Evolutionary conservation across 345 rosid species (phyloP), one percentile per base, ranked within the genome.

Genomic region (Psidium guajava): DNA sequence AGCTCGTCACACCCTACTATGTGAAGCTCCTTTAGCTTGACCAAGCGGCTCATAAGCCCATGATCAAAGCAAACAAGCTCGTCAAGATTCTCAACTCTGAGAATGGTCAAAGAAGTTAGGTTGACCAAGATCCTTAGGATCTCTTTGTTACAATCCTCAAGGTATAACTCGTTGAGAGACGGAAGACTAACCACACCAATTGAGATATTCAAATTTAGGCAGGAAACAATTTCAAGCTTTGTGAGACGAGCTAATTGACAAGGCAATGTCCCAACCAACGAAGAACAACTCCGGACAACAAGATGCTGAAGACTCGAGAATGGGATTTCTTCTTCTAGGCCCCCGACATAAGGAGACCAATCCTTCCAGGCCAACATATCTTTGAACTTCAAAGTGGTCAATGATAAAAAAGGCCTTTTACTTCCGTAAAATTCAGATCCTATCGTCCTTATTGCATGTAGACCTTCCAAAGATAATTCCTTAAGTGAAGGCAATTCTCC

Each of bases 181-280:
- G 1, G 1, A 64, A 64, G 22, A 32, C 12, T 0, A 64, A 64
- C 44, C 6, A 7, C 22, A 3, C 22, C 0, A 0, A 24, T 16
- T 8, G 24, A 64, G 44, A 7, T 16, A 28, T 64, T 6, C 6
- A 64, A 28, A 32, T 8, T 24, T 3, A 6, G 40, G 75, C 24
- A 16, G 16, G 44, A 64, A 28, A 16, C 5, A 8, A 64, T 64
- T 64, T 64, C 75, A 0, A 32, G 22, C 42, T 64, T 64, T 64
- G 0, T 16, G 12, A 64, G 24, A 15, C 1, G 22, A 7, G 28
- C 22, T 15, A 64, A 44, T 16, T 16, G 44, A 5, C 12, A 8
- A 8, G 75, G 75, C 75, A 64, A 32, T 64, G 75, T 16, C 12
- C 12, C 0, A 0, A 0, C 10, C 75, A 64, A 64, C 11, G 10